These are phyloP conservation scores for Agaricales sp. DNA, from an alignment of 1,284 basidiomycete species.

Conservation along the genomic window DNA sequence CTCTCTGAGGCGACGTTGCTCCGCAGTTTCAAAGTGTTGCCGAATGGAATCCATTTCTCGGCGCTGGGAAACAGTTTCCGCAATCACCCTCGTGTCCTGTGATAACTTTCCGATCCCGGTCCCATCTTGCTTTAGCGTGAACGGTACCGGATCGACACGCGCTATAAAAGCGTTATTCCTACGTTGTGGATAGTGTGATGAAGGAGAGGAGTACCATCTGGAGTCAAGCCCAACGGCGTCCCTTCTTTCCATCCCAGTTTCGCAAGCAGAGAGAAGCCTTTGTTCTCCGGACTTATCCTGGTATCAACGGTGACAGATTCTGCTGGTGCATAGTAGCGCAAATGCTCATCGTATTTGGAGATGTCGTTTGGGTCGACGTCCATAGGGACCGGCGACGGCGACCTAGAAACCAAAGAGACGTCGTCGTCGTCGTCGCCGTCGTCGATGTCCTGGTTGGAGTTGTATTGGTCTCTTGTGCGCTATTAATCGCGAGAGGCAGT, in stretches of 20 bases:
- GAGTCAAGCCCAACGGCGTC: conserved; percentile 63
- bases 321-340: conserved; percentile 28
- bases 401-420: conserved; percentile 59
- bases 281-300: conserved; percentile 65
- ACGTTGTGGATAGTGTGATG: conserved; percentile 4
- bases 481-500: conserved; percentile 1
- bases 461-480: conserved; percentile 1
- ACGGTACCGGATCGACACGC: conserved; percentile 72
- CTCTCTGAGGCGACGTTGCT: conserved; percentile 62
- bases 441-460: conserved; percentile 16
- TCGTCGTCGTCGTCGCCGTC: conserved; percentile 46
- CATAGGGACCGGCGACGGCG: conserved; percentile 55
- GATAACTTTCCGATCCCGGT: conserved; percentile 69
- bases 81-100: conserved; percentile 72
- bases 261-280: conserved; percentile 67
- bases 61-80: conserved; percentile 71
- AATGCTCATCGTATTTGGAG: conserved; percentile 56
- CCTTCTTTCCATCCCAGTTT: conserved; percentile 78
- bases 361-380: conserved; percentile 36
- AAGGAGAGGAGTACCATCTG: conserved; percentile 41
- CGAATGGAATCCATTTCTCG: conserved; percentile 69
- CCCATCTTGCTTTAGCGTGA: conserved; percentile 63
- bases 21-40: conserved; percentile 65
- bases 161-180: conserved; percentile 28
- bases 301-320: conserved; percentile 73